Evolutionary conservation across 164 flowering plant species (phyloP).

Genomic region (Macadamia tetraphylla): DNA sequence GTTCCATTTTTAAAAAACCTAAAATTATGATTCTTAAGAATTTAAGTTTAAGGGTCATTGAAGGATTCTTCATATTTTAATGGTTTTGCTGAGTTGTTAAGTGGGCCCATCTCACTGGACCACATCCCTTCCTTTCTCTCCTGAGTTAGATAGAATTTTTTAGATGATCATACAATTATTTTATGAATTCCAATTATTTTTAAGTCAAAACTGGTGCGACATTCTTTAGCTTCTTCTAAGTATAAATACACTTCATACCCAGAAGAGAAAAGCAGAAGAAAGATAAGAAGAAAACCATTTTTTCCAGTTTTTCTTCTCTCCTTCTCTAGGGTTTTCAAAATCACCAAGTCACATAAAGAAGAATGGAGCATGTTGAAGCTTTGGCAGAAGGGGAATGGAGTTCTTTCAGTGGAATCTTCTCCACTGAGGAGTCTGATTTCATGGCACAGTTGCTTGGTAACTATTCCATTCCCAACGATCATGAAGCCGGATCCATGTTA

Average conservation of each 20-base stretch:
- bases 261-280: neutral
- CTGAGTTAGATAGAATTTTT: neutral
- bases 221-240: conserved; percentile 12
- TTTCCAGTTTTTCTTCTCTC: no score
- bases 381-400: conserved; percentile 13
- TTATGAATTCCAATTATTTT: conserved; percentile 16
- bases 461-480: conserved; percentile 16
- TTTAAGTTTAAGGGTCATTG: conserved; percentile 8
- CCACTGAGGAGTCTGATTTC: conserved; percentile 58
- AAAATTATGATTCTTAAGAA: conserved; percentile 3
- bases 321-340: neutral
- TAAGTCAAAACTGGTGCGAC: conserved; percentile 35
- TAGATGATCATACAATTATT: conserved; percentile 20
- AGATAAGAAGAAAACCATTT: conserved; percentile 5
- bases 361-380: conserved; percentile 14
- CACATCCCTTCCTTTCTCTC: neutral
- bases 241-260: conserved; percentile 31
- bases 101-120: conserved; percentile 22
- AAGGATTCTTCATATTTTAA: conserved; percentile 25
- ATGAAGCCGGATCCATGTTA: conserved; percentile 6
- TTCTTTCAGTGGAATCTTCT: conserved; percentile 29
- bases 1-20: neutral
- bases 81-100: conserved; percentile 34
- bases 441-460: conserved; percentile 56
- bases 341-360: neutral